phyloP scores from a whole-genome alignment of 768 basidiomycete species.

The Bullera alba region DNA sequence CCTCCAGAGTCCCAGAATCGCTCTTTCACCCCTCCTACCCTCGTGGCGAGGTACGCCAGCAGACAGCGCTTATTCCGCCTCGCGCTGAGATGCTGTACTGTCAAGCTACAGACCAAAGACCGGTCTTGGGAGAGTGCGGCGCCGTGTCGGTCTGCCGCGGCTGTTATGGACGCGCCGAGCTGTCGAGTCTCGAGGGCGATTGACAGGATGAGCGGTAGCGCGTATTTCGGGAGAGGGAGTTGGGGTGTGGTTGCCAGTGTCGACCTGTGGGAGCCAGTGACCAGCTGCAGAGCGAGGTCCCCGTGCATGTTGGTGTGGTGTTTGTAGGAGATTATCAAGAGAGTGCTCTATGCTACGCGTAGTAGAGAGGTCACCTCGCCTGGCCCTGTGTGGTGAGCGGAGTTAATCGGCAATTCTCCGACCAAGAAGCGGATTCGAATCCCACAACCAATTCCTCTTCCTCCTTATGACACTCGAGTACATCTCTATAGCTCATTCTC shows the following conservation, averaged over 20 bases:
- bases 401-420: too few relatives aligned
- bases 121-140: conserved; percentile 51
- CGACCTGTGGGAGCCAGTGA: conserved; percentile 78
- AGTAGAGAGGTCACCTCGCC: too few relatives aligned
- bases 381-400: too few relatives aligned
- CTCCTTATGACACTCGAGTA: too few relatives aligned
- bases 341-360: too few relatives aligned
- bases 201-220: conserved; percentile 74
- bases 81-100: conserved; percentile 82
- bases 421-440: too few relatives aligned
- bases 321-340: too few relatives aligned
- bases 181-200: conserved; percentile 87
- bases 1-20: conserved; percentile 80
- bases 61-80: conserved; percentile 92
- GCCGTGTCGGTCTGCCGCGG: conserved; percentile 38
- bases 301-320: too few relatives aligned
- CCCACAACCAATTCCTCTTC: too few relatives aligned
- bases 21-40: conserved; percentile 72
- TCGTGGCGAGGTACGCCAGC: conserved; percentile 83
- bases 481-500: too few relatives aligned
- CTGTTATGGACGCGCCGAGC: conserved; percentile 50
- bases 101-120: conserved; percentile 55
- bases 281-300: conserved; percentile 80
- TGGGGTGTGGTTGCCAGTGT: conserved; percentile 54
- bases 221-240: conserved; percentile 83